Base-by-base conservation (phyloP, 164 flowering plant species). In the Annona squamosa region DNA sequence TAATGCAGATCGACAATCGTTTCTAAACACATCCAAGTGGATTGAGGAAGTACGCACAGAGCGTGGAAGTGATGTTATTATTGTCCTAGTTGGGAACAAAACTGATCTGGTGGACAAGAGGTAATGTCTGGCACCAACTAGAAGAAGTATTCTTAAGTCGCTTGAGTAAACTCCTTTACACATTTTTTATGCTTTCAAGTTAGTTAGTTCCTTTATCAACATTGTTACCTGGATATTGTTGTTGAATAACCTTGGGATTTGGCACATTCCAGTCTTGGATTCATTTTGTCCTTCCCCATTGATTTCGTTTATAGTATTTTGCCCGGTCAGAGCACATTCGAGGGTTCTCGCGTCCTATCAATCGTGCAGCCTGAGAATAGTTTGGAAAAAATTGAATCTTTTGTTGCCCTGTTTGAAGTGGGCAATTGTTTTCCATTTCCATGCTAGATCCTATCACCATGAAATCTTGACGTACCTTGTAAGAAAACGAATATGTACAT, bases 31-130 rank as follows among this genome's bases (percentile, higher is more conserved):
- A 63, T 74, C 83, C 42, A 90, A 86, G 82, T 91, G 97, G 97
- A 83, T 90, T 43, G 94, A 91, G 80, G 94, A 90, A 80, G 95
- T 90, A 44, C 94, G 92, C 1, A 86, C 89, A 17, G 95, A 90
- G 73, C 81, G 95, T 70, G 97, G 97, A 41, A 83, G 86, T 73
- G 97, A 92, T 87, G 95, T 92, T 65, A 92, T 92, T 62, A 90
- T 90, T 68, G 93, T 90, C 42, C 92, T 92, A 68, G 97, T 92
- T 37, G 97, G 92, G 37, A 90, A 92, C 85, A 92, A 90, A 84
- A 92, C 97, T 12, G 95, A 92, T 82, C 90, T 92, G 68, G 93
- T 90, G 48, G 97, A 92, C 26, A 90, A 92, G 80, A 86, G 95
- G 93, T 90, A 65, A 72, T 5, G 26, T 5, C 18, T 42, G 45